Evolutionary conservation across 192 early-diverging fungal species (phyloP).

Genomic region (Globomyces pollinis-pini): DNA sequence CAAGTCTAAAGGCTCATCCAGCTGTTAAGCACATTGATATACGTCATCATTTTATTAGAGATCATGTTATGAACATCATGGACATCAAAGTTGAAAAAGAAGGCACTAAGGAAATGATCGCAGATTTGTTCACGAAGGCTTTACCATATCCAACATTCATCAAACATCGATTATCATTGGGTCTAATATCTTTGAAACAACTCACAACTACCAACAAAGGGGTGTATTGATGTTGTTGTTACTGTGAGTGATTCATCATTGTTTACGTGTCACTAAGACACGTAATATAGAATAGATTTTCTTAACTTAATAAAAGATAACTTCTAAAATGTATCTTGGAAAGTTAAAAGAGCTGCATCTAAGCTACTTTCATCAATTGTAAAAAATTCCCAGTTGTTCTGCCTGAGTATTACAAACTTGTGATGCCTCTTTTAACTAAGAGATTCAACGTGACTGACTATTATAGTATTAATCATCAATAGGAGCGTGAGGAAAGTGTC

Average conservation of each 20-base stretch:
- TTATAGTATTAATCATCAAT: no score
- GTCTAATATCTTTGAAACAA: not conserved
- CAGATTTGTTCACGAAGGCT: not conserved
- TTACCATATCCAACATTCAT: not conserved
- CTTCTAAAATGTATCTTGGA: slow-evolving; percentile 90
- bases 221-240: no score
- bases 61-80: no score
- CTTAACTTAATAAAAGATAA: no score
- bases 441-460: slow-evolving; percentile 81
- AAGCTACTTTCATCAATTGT: slow-evolving; percentile 62
- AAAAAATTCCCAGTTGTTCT: slow-evolving; percentile 63
- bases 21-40: no score
- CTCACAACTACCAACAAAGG: no score
- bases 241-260: no score
- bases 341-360: slow-evolving; percentile 73
- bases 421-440: slow-evolving; percentile 64
- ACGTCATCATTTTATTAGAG: no score
- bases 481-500: slow-evolving; percentile 81
- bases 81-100: no score
- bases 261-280: no score
- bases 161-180: not conserved
- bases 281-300: not conserved
- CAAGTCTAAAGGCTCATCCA: no score
- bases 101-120: no score
- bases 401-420: slow-evolving; percentile 49